These are phyloP conservation scores for Thermoascus crustaceus DNA, from an alignment of 2,329 filamentous ascomycete genomes.

Conservation along the genomic window DNA sequence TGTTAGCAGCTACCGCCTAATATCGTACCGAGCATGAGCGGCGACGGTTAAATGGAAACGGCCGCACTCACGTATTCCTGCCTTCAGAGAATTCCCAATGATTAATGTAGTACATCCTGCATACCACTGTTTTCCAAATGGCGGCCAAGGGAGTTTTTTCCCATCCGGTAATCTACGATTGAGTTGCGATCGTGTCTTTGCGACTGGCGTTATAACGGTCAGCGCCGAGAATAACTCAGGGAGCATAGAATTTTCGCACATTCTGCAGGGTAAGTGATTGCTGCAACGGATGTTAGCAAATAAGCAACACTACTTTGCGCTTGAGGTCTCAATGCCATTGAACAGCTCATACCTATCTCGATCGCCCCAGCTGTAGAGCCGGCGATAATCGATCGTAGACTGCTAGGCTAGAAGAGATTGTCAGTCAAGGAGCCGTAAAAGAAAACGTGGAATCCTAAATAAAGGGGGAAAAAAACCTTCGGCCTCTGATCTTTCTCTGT, in stretches of 20 bases:
- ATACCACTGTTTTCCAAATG: slow-evolving; percentile 92
- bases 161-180: slow-evolving; percentile 73
- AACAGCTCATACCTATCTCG: slow-evolving; percentile 63
- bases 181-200: slow-evolving; percentile 89
- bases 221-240: neutral
- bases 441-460: slow-evolving; percentile 1
- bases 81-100: slow-evolving; percentile 93
- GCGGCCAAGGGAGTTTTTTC: slow-evolving; percentile 88
- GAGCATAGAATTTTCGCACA: slow-evolving; percentile 47
- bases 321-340: neutral
- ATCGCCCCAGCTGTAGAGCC: slow-evolving; percentile 90
- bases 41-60: neutral
- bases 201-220: slow-evolving; percentile 49
- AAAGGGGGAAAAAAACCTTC: slow-evolving; percentile 24
- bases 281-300: slow-evolving; percentile 33
- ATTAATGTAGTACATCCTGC: slow-evolving; percentile 95
- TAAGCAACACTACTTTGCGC: neutral
- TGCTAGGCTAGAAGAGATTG: slow-evolving; percentile 56
- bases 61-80: slow-evolving; percentile 68
- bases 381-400: slow-evolving; percentile 81
- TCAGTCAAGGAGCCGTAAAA: slow-evolving; percentile 12
- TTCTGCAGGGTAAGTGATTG: slow-evolving; percentile 91
- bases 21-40: neutral
- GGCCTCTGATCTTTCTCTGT: slow-evolving; percentile 28
- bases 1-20: neutral